Base-by-base conservation (phyloP, 208 protist genomes). In the Leishmania lainsoni region DNA sequence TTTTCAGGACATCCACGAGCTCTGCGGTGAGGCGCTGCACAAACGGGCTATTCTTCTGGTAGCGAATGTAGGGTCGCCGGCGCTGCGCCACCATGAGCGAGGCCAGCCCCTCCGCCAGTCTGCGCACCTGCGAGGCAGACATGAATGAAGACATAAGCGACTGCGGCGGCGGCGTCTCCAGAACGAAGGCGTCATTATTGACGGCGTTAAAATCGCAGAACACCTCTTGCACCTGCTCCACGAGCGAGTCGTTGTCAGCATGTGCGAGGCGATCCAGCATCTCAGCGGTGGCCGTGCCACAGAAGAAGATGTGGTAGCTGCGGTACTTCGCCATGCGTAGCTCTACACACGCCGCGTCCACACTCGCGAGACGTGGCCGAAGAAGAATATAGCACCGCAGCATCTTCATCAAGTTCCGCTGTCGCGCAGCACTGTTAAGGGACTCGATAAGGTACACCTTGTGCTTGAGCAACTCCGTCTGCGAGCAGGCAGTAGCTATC, bases 371-470 rank as follows among this genome's bases (percentile, higher is more conserved):
- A 4, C 97, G 98, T 17, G 99, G 99, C 8, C 99, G 92, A 65
- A 98, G 90, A 74, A 98, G 98, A 29, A 97, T 90, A 76, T 98
- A 87, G 71, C 92, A 97, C 29, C 96, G 98, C 86, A 99, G 90
- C 80, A 98, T 95, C 74, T 92, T 92, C 93, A 99, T 99, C 69
- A 81, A 59, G 61, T 98, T 93, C 39, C 96, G 89, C 68, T 93
- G 90, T 1, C 79, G 75, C 20, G 81, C 87, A 12, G 82, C 82
- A 42, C 96, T 85, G 77, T 79, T 84, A 32, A 99, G 77, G 1
- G 89, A 83, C 81, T 99, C 98, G 59, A 99, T 94, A 32, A 99
- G 89, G 80, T 99, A 99, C 2, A 99, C 98, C 68, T 98, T 95
- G 76, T 98, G 95, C 75, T 99, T 92, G 48, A 99, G 90, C 10